A percentile compares a stretch with the other conserved stretches of the same genome.
Evolutionary conservation across 2,329 filamentous ascomycete species (phyloP).

Genomic region (Camillea tinctor): DNA sequence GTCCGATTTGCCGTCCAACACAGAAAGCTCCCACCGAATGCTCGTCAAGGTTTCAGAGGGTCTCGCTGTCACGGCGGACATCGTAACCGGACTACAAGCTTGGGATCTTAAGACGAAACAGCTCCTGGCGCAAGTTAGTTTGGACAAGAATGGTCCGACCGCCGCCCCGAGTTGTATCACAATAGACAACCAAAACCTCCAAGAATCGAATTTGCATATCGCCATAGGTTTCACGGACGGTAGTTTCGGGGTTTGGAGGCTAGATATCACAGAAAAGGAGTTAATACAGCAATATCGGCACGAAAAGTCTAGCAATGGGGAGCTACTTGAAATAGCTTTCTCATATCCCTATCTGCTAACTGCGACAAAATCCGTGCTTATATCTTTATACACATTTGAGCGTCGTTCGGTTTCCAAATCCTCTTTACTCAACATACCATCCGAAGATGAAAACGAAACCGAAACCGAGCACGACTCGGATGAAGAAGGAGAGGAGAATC

Average conservation of each 20-base stretch:
- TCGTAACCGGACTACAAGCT: constrained; percentile 66
- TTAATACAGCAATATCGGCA: constrained; percentile 58
- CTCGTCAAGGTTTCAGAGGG: constrained; percentile 77
- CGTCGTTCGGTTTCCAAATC: constrained; percentile 15
- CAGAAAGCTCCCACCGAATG: constrained; percentile 52
- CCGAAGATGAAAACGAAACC: constrained; percentile 7
- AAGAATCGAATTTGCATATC: constrained; percentile 53
- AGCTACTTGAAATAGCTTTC: constrained; percentile 69
- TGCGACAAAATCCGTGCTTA: constrained; percentile 69
- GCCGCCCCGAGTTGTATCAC: constrained; percentile 61
- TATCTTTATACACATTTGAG: constrained; percentile 74
- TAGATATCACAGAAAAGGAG: constrained; percentile 45
- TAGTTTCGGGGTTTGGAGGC: constrained; percentile 66
- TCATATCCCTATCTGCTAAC: constrained; percentile 75
- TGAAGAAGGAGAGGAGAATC: constrained; percentile 3
- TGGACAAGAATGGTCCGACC: constrained; percentile 29
- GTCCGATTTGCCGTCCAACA: constrained; percentile 7
- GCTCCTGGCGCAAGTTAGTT: constrained; percentile 52
- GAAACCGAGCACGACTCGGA: constrained; percentile 4
- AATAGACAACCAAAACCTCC: constrained; percentile 54
- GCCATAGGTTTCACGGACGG: constrained; percentile 71
- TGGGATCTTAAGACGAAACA: constrained; percentile 70
- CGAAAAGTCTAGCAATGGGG: constrained; percentile 60
- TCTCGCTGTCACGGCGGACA: constrained; percentile 74
- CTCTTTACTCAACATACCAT: constrained; percentile 7